These are phyloP conservation scores for Ophiobolus disseminans DNA, from an alignment of 2,329 filamentous ascomycete species.

Conservation along the genomic window DNA sequence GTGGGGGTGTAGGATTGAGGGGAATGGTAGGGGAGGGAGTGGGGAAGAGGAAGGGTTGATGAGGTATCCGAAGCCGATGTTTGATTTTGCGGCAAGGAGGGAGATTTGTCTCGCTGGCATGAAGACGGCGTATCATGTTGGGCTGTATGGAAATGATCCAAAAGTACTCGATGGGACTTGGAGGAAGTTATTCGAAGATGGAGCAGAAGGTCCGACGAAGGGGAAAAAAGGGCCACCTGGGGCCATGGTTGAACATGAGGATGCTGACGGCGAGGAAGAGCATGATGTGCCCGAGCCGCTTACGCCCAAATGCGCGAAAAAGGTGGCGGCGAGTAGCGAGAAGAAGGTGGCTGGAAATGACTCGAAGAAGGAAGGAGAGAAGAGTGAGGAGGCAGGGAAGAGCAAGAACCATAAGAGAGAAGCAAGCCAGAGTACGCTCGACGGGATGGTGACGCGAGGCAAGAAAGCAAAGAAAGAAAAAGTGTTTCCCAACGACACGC, in stretches of 20 bases:
- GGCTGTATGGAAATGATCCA: conserved; percentile 68
- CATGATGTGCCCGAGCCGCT: conserved; percentile 7
- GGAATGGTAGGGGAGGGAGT: conserved; percentile 33
- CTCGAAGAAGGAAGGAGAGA: too few relatives aligned
- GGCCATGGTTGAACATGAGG: conserved; percentile 43
- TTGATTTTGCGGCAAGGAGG: conserved; percentile 72
- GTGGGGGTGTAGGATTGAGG: conserved; percentile 68
- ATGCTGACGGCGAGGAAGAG: conserved; percentile 25
- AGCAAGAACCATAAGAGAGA: conserved; percentile 65
- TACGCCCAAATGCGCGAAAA: conserved; percentile 23
- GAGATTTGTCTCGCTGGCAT: conserved; percentile 69
- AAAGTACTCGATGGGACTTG: conserved; percentile 68
- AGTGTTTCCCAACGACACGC: conserved; percentile 20
- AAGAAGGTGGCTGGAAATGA: conserved; percentile 59
- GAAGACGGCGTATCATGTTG: conserved; percentile 73
- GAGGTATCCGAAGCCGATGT: conserved; percentile 76
- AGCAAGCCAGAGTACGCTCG: conserved; percentile 58
- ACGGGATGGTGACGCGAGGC: conserved; percentile 39
- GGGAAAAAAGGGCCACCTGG: conserved; percentile 50
- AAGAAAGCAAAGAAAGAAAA: conserved; percentile 41
- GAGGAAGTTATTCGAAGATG: conserved; percentile 58
- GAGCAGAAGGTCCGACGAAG: conserved; percentile 54
- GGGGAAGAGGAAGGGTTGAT: too few relatives aligned
- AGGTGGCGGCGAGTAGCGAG: conserved; percentile 64
- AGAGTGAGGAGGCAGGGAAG: conserved; percentile 56